Percentiles rank a stretch among this genome's conserved stretches.
phyloP scores from a whole-genome alignment of 768 basidiomycete genomes.

The Auricularia heimuer region DNA sequence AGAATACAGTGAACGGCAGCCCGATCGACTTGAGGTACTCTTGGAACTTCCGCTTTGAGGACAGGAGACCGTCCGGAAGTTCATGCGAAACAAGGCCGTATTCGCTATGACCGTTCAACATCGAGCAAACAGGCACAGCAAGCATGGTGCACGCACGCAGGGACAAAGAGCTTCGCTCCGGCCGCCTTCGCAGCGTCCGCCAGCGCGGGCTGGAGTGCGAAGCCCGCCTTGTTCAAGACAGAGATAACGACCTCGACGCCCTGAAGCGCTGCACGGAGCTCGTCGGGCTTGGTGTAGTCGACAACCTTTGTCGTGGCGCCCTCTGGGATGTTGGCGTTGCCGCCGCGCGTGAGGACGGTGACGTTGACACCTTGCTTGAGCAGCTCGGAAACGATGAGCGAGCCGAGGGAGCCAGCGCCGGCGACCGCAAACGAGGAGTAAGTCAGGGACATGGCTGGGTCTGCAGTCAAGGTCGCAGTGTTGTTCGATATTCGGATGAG shows the following conservation, averaged over 20 bases:
- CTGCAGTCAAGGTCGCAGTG: too few species aligned
- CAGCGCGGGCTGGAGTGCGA: conserved; percentile 10
- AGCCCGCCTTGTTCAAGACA: not conserved
- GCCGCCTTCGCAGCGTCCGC: conserved; percentile 16
- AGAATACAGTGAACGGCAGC: not conserved
- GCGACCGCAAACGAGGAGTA: not conserved
- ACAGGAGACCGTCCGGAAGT: not conserved
- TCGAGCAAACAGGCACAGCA: too few species aligned
- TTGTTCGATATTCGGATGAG: too few species aligned
- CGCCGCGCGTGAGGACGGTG: not conserved
- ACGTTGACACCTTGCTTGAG: not conserved
- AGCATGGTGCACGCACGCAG: conserved; percentile 7
- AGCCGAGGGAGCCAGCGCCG: not conserved
- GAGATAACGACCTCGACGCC: not conserved
- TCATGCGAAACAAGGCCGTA: not conserved
- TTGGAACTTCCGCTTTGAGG: not conserved
- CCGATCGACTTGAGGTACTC: not conserved
- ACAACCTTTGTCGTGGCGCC: not conserved
- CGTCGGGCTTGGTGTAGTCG: not conserved
- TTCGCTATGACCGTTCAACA: not conserved
- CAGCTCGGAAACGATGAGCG: not conserved
- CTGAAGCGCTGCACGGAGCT: not conserved
- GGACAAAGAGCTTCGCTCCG: conserved; percentile 22
- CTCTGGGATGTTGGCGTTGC: not conserved
- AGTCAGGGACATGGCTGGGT: not conserved